Evolutionary conservation across 164 flowering plant genomes (phyloP).

Genomic region (Piper betle): DNA sequence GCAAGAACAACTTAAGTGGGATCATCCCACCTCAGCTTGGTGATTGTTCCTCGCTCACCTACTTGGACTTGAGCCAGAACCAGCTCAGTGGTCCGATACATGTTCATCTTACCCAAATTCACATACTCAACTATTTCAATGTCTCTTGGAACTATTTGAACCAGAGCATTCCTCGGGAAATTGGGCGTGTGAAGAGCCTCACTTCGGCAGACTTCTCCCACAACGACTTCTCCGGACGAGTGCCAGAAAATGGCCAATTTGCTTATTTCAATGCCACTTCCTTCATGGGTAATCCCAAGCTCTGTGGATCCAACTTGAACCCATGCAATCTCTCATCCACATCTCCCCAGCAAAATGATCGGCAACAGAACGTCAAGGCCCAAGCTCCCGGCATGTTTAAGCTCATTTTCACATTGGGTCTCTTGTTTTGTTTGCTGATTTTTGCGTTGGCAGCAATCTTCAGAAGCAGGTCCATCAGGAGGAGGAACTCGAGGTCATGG

Average conservation of each 20-base stretch:
- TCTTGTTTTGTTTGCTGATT: constrained; percentile 34
- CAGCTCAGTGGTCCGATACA: constrained; percentile 55
- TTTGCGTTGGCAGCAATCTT: constrained; percentile 37
- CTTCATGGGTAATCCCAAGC: constrained; percentile 46
- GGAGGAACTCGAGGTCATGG: constrained; percentile 31
- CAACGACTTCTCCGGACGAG: constrained; percentile 50
- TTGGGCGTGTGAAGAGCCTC: constrained; percentile 48
- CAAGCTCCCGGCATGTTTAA: constrained; percentile 33
- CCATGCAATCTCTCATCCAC: constrained; percentile 25
- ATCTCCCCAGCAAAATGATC: constrained; percentile 10
- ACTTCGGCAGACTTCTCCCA: constrained; percentile 63
- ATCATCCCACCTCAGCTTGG: constrained; percentile 37
- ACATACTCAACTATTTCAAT: constrained; percentile 45
- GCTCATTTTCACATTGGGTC: constrained; percentile 45
- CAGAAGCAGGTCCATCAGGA: constrained; percentile 25
- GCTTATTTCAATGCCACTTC: constrained; percentile 45
- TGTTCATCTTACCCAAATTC: constrained; percentile 34
- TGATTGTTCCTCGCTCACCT: constrained; percentile 32
- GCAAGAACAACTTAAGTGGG: constrained; percentile 49
- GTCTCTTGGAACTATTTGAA: constrained; percentile 44
- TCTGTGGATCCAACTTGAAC: constrained; percentile 34
- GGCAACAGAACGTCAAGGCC: constrained; percentile 11
- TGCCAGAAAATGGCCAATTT: constrained; percentile 48
- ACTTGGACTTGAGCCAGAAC: constrained; percentile 55
- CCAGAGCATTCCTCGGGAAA: constrained; percentile 37